A percentile compares a stretch with the other conserved stretches of the same genome.
Conservation (phyloP, 352 stramenopile genomes). For the Globisporangium nagaii region DNA sequence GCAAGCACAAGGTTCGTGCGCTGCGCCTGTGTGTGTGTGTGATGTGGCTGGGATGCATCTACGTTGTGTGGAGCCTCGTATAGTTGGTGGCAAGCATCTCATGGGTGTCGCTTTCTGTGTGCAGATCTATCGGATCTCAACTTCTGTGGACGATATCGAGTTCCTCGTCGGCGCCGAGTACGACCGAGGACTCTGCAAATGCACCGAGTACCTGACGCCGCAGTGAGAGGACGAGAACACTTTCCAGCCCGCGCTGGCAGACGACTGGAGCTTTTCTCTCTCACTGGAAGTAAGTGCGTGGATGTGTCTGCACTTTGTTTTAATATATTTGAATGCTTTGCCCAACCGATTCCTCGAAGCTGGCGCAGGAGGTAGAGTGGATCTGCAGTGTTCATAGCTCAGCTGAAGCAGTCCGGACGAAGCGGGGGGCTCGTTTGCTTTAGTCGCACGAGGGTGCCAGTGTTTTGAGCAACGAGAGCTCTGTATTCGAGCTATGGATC, state of each 20-base stretch:
- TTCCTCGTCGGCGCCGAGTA: conserved; percentile 87
- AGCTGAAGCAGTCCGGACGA: too few relatives aligned
- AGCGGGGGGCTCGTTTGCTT: too few relatives aligned
- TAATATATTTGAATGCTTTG: not conserved
- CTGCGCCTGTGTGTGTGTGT: too few relatives aligned
- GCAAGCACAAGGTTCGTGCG: conserved; percentile 59
- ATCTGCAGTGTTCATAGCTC: too few relatives aligned
- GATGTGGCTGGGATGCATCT: not conserved
- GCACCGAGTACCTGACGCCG: conserved; percentile 65
- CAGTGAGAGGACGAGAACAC: conserved; percentile 16
- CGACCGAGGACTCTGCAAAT: conserved; percentile 79
- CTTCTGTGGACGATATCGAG: conserved; percentile 68
- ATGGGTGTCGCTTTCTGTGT: not conserved
- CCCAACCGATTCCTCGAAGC: not conserved
- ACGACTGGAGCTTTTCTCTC: not conserved
- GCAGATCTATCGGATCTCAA: conserved; percentile 78
- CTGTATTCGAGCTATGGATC: too few relatives aligned
- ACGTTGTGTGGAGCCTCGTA: too few relatives aligned
- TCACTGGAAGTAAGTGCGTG: too few relatives aligned
- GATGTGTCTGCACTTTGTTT: not conserved
- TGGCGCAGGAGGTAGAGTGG: too few relatives aligned
- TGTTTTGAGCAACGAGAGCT: too few relatives aligned
- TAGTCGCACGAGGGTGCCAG: too few relatives aligned
- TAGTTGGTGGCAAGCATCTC: too few relatives aligned
- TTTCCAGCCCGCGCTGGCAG: not conserved